Evolutionary conservation across 257 asterid genomes (phyloP).

Genomic region (Ballota nigra): DNA sequence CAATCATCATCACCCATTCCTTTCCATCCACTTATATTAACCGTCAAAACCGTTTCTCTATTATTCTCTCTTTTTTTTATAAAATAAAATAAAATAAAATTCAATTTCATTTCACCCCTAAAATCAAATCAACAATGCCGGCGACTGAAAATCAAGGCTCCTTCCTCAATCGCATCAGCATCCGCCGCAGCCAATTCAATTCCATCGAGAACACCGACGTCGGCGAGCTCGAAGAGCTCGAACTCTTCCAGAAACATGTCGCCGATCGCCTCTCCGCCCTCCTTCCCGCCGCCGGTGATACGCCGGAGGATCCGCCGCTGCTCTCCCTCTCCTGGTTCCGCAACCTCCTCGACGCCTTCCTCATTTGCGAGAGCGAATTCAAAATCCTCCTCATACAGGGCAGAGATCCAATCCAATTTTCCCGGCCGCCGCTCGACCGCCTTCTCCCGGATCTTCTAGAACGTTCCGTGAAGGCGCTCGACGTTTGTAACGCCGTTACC

Average conservation of each 20-base stretch:
- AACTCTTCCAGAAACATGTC: slow-evolving; percentile 66
- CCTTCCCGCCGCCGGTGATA: slow-evolving; percentile 24
- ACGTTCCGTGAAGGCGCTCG: slow-evolving; percentile 73
- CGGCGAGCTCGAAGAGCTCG: slow-evolving; percentile 67
- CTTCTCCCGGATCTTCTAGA: slow-evolving; percentile 68
- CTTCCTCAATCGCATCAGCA: slow-evolving; percentile 88
- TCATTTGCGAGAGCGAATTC: slow-evolving; percentile 79
- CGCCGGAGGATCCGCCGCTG: slow-evolving; percentile 26
- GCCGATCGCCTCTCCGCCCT: slow-evolving; percentile 68
- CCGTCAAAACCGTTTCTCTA: slow-evolving; percentile 32
- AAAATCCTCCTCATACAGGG: slow-evolving; percentile 61
- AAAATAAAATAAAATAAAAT: too few relatives aligned
- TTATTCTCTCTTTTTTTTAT: neutral
- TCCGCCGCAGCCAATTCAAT: slow-evolving; percentile 75
- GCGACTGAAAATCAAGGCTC: slow-evolving; percentile 58
- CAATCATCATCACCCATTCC: too few relatives aligned
- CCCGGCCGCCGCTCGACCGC: slow-evolving; percentile 76
- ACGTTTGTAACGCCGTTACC: slow-evolving; percentile 73
- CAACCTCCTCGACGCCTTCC: slow-evolving; percentile 67
- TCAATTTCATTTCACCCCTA: neutral
- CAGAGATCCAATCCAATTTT: slow-evolving; percentile 59
- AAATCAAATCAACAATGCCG: slow-evolving; percentile 42
- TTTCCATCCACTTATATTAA: slow-evolving; percentile 20
- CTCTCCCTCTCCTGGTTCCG: slow-evolving; percentile 81
- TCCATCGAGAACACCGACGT: slow-evolving; percentile 56